These are phyloP conservation scores for Monosporascus ibericus DNA, from an alignment of 2,329 filamentous ascomycete species.

Conservation along the genomic window DNA sequence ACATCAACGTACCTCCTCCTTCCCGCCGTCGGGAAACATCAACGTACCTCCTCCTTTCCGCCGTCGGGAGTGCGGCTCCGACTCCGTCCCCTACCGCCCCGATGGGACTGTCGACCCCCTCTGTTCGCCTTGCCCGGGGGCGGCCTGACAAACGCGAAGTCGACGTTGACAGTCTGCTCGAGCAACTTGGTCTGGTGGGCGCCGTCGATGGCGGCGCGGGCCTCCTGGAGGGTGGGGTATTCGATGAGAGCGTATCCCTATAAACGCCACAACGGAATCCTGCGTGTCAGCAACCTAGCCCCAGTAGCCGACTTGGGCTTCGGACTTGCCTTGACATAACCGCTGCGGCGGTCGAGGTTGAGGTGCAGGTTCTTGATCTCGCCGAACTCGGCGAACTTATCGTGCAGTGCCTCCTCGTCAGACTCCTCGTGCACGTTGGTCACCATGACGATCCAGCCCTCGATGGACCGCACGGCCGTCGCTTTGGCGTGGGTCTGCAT, in stretches of 20 bases:
- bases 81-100: conserved; percentile 34
- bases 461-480: conserved; percentile 77
- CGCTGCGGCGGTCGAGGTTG: conserved; percentile 75
- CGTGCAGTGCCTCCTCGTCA: conserved; percentile 74
- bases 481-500: conserved; percentile 70
- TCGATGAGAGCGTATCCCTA: conserved; percentile 84
- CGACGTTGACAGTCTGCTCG: conserved; percentile 74
- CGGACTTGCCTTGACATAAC: conserved; percentile 70
- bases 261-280: neutral
- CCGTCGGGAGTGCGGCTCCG: conserved; percentile 35
- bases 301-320: too few relatives aligned
- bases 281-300: too few relatives aligned
- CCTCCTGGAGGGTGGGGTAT: conserved; percentile 72
- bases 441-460: conserved; percentile 83
- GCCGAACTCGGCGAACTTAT: conserved; percentile 77
- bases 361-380: conserved; percentile 84
- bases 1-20: conserved; percentile 13
- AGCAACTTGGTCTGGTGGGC: conserved; percentile 72
- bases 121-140: conserved; percentile 55
- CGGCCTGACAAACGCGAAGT: conserved; percentile 80
- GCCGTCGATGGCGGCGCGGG: conserved; percentile 73
- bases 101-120: conserved; percentile 32
- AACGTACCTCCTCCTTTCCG: conserved; percentile 20
- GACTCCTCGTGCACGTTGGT: conserved; percentile 87
- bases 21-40: conserved; percentile 16